These are phyloP conservation scores for Fusarium clavum DNA, from an alignment of 2,329 filamentous ascomycete genomes.

Conservation along the genomic window DNA sequence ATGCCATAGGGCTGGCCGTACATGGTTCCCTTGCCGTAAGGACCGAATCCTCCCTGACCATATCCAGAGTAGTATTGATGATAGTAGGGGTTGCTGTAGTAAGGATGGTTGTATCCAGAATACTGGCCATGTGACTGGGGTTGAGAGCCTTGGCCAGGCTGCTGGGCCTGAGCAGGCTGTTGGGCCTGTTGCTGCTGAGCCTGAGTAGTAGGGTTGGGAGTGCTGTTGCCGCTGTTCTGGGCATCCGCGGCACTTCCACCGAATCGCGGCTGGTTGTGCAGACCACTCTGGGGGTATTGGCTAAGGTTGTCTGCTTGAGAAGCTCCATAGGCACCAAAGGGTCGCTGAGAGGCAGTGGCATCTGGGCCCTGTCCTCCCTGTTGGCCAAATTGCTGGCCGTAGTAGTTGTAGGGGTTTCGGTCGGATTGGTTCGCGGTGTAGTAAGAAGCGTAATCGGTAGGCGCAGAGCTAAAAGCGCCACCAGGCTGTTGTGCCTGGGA, in stretches of 20 bases:
- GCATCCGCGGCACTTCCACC: constrained; percentile 70
- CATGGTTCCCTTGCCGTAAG: constrained; percentile 66
- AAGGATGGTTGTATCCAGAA: constrained; percentile 66
- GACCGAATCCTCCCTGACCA: constrained; percentile 63
- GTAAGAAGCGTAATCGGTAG: constrained; percentile 85
- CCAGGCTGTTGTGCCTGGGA: constrained; percentile 71
- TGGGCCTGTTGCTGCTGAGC: constrained; percentile 61
- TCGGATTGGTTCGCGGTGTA: constrained; percentile 81
- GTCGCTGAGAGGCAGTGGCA: constrained; percentile 74
- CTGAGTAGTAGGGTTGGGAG: constrained; percentile 80
- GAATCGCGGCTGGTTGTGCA: constrained; percentile 69
- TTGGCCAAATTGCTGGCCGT: constrained; percentile 70
- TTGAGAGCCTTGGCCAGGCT: constrained; percentile 57
- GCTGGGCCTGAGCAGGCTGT: constrained; percentile 59
- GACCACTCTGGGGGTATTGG: constrained; percentile 80
- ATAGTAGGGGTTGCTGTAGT: constrained; percentile 73
- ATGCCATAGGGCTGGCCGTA: constrained; percentile 69
- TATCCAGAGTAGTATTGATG: constrained; percentile 69
- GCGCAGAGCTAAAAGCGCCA: constrained; percentile 77
- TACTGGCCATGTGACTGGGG: constrained; percentile 62
- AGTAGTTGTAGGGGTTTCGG: constrained; percentile 84
- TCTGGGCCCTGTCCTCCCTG: constrained; percentile 76
- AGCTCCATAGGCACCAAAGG: constrained; percentile 79
- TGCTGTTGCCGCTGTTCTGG: constrained; percentile 90
- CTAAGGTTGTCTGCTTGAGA: constrained; percentile 72